Percentiles rank a stretch among this genome's conserved stretches.
These are phyloP conservation scores for Saprolegnia parasitica DNA, from an alignment of 352 stramenopile species.

Conservation along the genomic window DNA sequence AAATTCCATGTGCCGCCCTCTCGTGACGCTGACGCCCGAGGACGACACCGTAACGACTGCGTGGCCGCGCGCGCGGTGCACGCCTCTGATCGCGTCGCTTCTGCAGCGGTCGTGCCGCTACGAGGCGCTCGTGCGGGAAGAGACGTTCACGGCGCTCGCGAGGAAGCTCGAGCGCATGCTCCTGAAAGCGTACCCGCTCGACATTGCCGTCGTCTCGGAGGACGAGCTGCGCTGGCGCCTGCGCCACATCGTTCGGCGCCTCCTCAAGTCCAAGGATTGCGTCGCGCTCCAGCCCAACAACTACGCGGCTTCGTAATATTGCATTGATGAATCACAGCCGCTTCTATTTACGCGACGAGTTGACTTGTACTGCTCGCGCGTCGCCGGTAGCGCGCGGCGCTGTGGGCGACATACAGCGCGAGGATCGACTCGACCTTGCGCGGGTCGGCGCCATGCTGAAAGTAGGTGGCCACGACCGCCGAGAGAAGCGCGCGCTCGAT, in stretches of 20 bases:
- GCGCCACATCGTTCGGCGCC: background rate
- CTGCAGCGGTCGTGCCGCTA: conserved; percentile 8
- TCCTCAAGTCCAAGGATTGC: conserved; percentile 11
- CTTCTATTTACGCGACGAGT: background rate
- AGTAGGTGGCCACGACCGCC: background rate
- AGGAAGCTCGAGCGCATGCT: conserved; percentile 18
- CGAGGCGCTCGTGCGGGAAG: background rate
- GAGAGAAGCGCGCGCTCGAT: background rate
- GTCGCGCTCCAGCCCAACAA: conserved; percentile 15
- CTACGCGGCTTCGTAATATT: background rate
- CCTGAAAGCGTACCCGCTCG: conserved; percentile 3
- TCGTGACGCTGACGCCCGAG: background rate
- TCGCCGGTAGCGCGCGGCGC: no score
- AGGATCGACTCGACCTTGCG: background rate
- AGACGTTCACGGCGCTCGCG: conserved; percentile 6
- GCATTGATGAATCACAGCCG: background rate
- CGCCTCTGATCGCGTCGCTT: background rate
- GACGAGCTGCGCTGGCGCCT: background rate
- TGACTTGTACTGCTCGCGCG: no score
- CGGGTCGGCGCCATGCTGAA: background rate
- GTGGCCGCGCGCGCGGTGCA: background rate
- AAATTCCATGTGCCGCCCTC: conserved; percentile 9
- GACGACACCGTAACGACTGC: background rate
- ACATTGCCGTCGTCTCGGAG: background rate
- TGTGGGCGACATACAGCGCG: background rate